Percentiles rank a stretch among this genome's conserved stretches.
Evolutionary conservation across 2,329 filamentous ascomycete species (phyloP).

Genomic region (Phaeosphaeriaceae sp.): DNA sequence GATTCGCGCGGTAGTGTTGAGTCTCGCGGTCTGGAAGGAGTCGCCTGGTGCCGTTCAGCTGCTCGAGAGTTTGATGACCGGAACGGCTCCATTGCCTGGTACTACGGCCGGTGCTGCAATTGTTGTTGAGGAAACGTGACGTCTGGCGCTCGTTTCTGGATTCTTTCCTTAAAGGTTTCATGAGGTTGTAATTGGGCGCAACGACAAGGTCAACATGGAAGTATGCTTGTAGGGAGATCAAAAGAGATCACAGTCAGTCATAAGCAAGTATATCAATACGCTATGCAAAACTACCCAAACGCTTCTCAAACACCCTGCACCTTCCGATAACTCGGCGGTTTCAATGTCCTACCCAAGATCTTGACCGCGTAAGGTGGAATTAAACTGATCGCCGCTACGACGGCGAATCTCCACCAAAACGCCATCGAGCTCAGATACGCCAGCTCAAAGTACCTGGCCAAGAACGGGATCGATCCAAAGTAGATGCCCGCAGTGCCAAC

Average conservation of each 20-base stretch:
- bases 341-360: constrained; percentile 82
- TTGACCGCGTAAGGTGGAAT: constrained; percentile 90
- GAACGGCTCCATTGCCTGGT: not conserved
- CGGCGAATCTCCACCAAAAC: constrained; percentile 87
- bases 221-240: not conserved
- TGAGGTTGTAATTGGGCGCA: not conserved
- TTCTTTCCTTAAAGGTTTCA: not conserved
- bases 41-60: not conserved
- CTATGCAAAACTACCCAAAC: constrained; percentile 52
- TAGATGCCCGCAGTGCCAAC: constrained; percentile 85
- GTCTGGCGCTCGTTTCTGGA: not conserved
- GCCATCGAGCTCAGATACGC: constrained; percentile 77
- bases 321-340: constrained; percentile 93
- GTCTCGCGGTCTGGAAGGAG: not conserved
- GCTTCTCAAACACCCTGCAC: constrained; percentile 74
- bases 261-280: not conserved
- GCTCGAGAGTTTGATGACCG: not conserved
- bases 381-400: constrained; percentile 80
- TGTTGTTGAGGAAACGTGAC: not conserved
- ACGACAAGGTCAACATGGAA: not conserved
- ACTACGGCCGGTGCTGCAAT: not conserved
- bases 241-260: not conserved
- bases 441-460: constrained; percentile 90
- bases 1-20: not conserved
- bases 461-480: constrained; percentile 81